Evolutionary conservation across 2,329 filamentous ascomycete genomes (phyloP).

Genomic region (Monosporascus ibericus): DNA sequence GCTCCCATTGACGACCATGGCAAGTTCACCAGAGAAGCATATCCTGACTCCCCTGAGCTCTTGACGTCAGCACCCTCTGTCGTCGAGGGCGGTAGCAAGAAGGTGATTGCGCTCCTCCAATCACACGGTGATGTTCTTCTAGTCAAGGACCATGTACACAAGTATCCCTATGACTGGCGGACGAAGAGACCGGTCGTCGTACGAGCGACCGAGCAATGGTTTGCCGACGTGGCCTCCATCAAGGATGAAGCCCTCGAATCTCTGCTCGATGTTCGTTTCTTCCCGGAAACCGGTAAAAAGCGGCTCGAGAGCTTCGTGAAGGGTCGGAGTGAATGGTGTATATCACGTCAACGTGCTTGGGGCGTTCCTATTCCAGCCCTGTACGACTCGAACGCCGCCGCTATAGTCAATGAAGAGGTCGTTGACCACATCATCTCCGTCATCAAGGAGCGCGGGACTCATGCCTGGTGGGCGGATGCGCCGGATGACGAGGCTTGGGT

Average conservation of each 20-base stretch:
- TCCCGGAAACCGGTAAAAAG: slow-evolving; percentile 67
- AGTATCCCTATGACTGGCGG: slow-evolving; percentile 97
- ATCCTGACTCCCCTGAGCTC: slow-evolving; percentile 59
- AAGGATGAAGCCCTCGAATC: slow-evolving; percentile 67
- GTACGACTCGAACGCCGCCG: slow-evolving; percentile 66
- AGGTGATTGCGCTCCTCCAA: slow-evolving; percentile 64
- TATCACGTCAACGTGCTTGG: slow-evolving; percentile 92
- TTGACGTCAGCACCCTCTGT: slow-evolving; percentile 66
- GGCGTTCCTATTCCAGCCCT: slow-evolving; percentile 92
- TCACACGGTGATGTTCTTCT: slow-evolving; percentile 53
- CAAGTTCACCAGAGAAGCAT: slow-evolving; percentile 72
- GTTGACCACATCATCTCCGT: slow-evolving; percentile 80
- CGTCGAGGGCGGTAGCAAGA: slow-evolving; percentile 60
- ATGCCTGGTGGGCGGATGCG: slow-evolving; percentile 90
- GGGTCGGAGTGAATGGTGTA: slow-evolving; percentile 92
- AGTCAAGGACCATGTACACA: slow-evolving; percentile 71
- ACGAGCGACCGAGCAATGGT: slow-evolving; percentile 94
- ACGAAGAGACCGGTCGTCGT: slow-evolving; percentile 90
- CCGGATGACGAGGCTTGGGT: slow-evolving; percentile 74
- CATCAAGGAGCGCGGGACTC: slow-evolving; percentile 71
- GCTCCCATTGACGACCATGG: slow-evolving; percentile 82
- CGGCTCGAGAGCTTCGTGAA: slow-evolving; percentile 81
- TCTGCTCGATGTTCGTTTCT: slow-evolving; percentile 67
- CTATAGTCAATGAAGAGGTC: slow-evolving; percentile 71
- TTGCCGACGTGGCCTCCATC: slow-evolving; percentile 82